Conservation (phyloP, 1,284 basidiomycete species). For the Caloboletus firmus region DNA sequence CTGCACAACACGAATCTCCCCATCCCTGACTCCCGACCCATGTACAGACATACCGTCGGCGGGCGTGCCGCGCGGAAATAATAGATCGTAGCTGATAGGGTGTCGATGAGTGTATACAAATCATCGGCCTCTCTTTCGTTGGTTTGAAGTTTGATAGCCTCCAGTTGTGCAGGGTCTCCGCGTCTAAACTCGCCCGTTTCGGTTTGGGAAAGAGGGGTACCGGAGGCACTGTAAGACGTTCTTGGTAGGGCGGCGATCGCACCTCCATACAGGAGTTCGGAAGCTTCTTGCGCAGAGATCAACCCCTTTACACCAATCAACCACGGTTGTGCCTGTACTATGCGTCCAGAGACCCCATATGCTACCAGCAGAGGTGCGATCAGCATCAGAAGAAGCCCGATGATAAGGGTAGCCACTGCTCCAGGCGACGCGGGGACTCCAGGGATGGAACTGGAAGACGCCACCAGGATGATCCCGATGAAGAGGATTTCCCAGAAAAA, state of each 20-base stretch:
- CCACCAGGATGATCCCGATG: not conserved
- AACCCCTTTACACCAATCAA: conserved; percentile 29
- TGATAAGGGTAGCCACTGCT: not conserved
- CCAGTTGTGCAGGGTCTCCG: conserved; percentile 18
- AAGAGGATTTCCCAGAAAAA: conserved; percentile 7
- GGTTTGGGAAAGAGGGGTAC: conserved; percentile 17
- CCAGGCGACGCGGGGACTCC: not conserved
- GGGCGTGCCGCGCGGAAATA: conserved; percentile 27
- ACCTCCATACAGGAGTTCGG: conserved; percentile 19
- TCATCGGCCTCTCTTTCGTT: not conserved
- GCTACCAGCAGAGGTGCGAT: conserved; percentile 14
- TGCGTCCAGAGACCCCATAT: conserved; percentile 26
- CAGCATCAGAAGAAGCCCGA: conserved; percentile 20
- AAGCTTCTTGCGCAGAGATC: conserved; percentile 26
- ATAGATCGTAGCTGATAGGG: conserved; percentile 25
- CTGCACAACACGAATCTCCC: conserved; percentile 28
- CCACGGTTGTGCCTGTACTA: conserved; percentile 26
- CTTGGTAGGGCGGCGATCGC: conserved; percentile 10
- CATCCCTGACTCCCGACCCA: conserved; percentile 24
- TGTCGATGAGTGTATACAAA: conserved; percentile 31
- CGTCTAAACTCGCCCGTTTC: conserved; percentile 13
- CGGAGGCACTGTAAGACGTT: conserved; percentile 23
- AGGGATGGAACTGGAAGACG: no score
- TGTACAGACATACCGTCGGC: conserved; percentile 30
- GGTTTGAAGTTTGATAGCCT: not conserved